A percentile compares a stretch with the other conserved stretches of the same genome.
phyloP scores from a whole-genome alignment of 1,284 basidiomycete species.

The Melampsora larici-populina region DNA sequence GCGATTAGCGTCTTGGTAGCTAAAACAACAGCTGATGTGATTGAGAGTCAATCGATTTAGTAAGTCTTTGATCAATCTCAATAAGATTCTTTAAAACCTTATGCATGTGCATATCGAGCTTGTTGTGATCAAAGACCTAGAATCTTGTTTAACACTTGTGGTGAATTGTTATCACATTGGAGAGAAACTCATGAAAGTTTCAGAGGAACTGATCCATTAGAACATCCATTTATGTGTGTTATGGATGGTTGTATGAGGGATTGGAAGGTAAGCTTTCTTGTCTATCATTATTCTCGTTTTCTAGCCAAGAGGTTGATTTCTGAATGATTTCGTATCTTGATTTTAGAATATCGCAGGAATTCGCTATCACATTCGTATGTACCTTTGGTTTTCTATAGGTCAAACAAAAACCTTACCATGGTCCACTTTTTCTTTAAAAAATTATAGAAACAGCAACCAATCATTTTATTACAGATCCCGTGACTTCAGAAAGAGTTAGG shows the following conservation, averaged over 20 bases:
- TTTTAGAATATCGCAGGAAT: constrained; percentile 34
- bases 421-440: neutral
- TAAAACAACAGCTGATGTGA: constrained; percentile 64
- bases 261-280: constrained; percentile 17
- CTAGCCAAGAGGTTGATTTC: neutral
- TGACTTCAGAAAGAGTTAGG: neutral
- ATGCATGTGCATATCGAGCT: constrained; percentile 12
- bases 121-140: neutral
- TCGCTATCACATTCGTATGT: constrained; percentile 30
- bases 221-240: constrained; percentile 27
- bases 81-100: constrained; percentile 63
- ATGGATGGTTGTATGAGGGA: constrained; percentile 37
- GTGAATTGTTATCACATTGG: constrained; percentile 25
- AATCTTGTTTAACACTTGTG: constrained; percentile 8
- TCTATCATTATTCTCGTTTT: neutral
- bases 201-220: neutral
- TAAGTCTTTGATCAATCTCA: constrained; percentile 52
- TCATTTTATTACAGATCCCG: constrained; percentile 26
- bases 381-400: neutral
- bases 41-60: constrained; percentile 49
- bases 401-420: no score
- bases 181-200: constrained; percentile 29
- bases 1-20: constrained; percentile 84
- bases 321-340: neutral
- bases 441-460: constrained; percentile 15